Evolutionary conservation across 768 basidiomycete species (phyloP), one percentile per base, ranked within the genome.

Genomic region (Hericium coralloides): DNA sequence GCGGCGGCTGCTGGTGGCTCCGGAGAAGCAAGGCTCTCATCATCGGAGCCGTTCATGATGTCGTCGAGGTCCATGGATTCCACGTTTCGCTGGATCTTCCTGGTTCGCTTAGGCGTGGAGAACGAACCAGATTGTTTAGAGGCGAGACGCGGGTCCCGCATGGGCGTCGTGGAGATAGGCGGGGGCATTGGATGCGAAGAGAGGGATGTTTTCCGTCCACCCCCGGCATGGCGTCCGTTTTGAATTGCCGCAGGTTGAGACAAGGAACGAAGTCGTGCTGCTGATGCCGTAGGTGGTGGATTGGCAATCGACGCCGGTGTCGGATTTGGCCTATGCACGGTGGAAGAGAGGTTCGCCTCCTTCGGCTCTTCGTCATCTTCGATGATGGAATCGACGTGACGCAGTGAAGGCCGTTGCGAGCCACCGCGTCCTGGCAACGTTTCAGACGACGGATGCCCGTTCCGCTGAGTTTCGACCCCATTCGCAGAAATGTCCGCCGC

Each of bases 31-130:
- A 52, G 62, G 15, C 49, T 59, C 20, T 88, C 87, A 22, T 81
- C 81, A 59, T 86, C 88, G 7, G 81, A 86, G 22, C 76, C 82
- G 41, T 75, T 80, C 84, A 89, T 83, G 22, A 89, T 67, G 57
- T 88, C 87, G 64, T 92, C 89, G 59, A 90, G 64, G 67, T 90
- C 84, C 59, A 89, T 61, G 2, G 86, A 87, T 65, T 89, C 89
- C 38, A 79, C 73, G 60, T 83, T 81, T 41, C 72, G 76, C 57
- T 76, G 79, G 41, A 79, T 65, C 60, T 73, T 79, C 37, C 81
- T 78, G 6, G 76, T 82, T 18, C 80, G 76, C 58, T 70, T 67
- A 9, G 82, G 81, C 58, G 74, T 73, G 18, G 63, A 7, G 7
- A 23, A 23, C 20, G 18, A 22, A 7, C 17, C 49, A 15, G 25